Evolutionary conservation across 83 land plant species (phyloP).

Genomic region (Picea mariana): DNA sequence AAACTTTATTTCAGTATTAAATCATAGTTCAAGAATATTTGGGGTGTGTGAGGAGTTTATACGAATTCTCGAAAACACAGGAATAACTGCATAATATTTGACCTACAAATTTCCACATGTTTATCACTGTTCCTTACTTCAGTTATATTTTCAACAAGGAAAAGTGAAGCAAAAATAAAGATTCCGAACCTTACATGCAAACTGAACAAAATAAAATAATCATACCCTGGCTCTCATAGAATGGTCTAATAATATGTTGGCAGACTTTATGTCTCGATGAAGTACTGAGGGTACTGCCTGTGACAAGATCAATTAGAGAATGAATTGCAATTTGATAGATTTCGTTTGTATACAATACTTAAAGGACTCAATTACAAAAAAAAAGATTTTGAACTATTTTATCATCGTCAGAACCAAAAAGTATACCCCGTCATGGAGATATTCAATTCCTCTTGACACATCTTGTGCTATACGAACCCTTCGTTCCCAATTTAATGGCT

Average conservation of each 20-base stretch:
- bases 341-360: background rate
- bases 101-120: background rate
- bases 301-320: constrained; percentile 9
- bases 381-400: background rate
- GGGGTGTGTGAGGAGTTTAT: no score
- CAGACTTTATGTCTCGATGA: constrained; percentile 96
- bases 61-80: no score
- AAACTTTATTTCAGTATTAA: background rate
- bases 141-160: background rate
- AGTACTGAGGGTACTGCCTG: constrained; percentile 96
- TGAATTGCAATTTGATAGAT: background rate
- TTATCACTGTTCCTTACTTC: background rate
- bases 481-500: constrained; percentile 67
- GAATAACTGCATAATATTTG: background rate
- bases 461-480: constrained; percentile 79
- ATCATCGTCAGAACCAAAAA: background rate
- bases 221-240: constrained; percentile 95
- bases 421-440: constrained; percentile 89
- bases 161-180: background rate
- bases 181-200: background rate
- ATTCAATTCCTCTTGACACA: constrained; percentile 81
- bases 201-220: background rate
- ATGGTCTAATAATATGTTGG: constrained; percentile 88
- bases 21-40: background rate
- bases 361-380: constrained; percentile 4